Percentiles rank a stretch among this genome's conserved stretches.
Evolutionary conservation across 192 early-diverging fungal species (phyloP).

Genomic region (Backusella tuberculispora): DNA sequence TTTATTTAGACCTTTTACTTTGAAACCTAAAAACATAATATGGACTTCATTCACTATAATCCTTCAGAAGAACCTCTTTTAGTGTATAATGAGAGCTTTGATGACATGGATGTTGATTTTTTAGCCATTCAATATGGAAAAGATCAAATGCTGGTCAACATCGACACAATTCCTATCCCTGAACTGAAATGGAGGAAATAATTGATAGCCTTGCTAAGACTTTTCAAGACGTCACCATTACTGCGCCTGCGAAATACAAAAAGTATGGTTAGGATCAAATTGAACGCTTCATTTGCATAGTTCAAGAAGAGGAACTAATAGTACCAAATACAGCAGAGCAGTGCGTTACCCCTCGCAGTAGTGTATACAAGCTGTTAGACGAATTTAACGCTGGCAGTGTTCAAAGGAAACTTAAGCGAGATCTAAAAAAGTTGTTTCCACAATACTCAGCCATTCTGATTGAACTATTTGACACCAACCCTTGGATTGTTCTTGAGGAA

Average conservation of each 20-base stretch:
- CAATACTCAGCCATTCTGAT: not conserved
- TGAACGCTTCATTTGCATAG: not conserved
- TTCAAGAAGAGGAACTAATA: not conserved
- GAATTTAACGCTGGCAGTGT: conserved; percentile 1
- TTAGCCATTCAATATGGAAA: not conserved
- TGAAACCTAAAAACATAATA: not conserved
- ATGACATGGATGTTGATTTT: not conserved
- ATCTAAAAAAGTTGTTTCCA: not conserved
- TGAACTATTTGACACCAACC: not conserved
- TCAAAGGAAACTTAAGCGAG: not conserved
- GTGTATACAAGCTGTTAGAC: not conserved
- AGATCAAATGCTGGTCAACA: not conserved
- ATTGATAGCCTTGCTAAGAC: not conserved
- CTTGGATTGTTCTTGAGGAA: not conserved
- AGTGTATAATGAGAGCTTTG: not conserved
- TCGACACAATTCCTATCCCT: not conserved
- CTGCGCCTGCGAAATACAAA: not conserved
- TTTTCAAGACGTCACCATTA: not conserved
- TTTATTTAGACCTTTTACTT: no score
- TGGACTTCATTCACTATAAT: conserved; percentile 4
- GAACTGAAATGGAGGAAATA: not conserved
- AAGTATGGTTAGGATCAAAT: not conserved
- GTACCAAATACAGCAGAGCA: not conserved
- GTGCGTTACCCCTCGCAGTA: not conserved
- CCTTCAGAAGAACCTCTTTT: not conserved